phyloP scores from a whole-genome alignment of 1,284 basidiomycete genomes.

The Pascua guehoae region DNA sequence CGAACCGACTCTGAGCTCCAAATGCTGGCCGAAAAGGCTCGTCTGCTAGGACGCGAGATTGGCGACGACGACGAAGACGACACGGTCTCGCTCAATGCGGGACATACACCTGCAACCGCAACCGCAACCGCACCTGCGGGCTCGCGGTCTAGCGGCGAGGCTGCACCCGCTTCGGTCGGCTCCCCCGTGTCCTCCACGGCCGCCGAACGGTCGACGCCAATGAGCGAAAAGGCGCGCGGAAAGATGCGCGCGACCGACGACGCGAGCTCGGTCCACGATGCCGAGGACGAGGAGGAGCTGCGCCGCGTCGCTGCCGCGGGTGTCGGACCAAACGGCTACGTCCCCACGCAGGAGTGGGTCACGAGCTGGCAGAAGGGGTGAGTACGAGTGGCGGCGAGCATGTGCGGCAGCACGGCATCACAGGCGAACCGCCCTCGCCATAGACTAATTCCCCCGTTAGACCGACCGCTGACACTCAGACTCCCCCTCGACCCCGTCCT shows the following conservation, averaged over 20 bases:
- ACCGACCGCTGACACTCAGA: too few relatives aligned
- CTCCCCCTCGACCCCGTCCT: conserved; percentile 76
- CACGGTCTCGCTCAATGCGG: too few relatives aligned
- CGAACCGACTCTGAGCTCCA: conserved; percentile 42
- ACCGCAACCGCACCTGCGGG: not conserved
- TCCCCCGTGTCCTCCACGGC: too few relatives aligned
- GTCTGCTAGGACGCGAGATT: conserved; percentile 33
- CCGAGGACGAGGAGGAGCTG: conserved; percentile 57
- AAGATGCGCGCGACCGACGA: conserved; percentile 62
- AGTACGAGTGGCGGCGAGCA: conserved; percentile 15
- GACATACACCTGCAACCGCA: conserved; percentile 4
- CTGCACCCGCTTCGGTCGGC: too few relatives aligned
- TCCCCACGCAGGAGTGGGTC: conserved; percentile 93
- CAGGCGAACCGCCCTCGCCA: too few relatives aligned
- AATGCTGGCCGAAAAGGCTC: conserved; percentile 45
- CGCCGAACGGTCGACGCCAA: conserved; percentile 28
- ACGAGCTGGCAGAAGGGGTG: conserved; percentile 49
- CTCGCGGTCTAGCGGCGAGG: too few relatives aligned
- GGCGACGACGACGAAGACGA: conserved; percentile 24
- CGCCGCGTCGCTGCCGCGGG: conserved; percentile 63
- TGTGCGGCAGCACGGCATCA: too few relatives aligned
- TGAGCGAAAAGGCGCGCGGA: conserved; percentile 79
- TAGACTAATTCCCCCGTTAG: conserved; percentile 22
- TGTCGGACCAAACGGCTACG: conserved; percentile 79
- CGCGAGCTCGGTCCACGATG: conserved; percentile 6